Percentiles rank a stretch among this genome's conserved stretches.
Conservation (phyloP, 2,329 filamentous ascomycete species). For the Dactylonectria estremocensis region DNA sequence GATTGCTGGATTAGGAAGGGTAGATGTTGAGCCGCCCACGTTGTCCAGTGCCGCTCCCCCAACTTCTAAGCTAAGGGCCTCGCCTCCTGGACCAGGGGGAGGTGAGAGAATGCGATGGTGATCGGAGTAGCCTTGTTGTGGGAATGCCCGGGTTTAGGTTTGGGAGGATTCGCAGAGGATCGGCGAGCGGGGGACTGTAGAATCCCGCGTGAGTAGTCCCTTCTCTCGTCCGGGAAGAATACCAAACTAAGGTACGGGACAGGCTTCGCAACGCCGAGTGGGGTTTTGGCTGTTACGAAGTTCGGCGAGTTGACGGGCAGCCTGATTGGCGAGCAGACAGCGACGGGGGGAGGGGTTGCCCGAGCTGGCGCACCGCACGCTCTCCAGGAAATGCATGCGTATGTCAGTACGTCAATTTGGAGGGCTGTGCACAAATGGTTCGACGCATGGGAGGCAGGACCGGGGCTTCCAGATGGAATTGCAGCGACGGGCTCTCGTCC, state of each 20-base stretch:
- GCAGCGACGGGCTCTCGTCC: background rate
- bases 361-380: background rate
- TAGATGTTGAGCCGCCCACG: too few species aligned
- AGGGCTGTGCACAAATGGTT: constrained; percentile 4
- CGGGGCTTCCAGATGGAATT: background rate
- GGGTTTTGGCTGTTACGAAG: background rate
- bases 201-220: background rate
- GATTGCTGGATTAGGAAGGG: constrained; percentile 10
- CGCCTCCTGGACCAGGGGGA: too few species aligned
- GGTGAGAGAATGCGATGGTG: background rate
- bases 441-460: background rate
- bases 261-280: background rate
- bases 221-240: too few species aligned
- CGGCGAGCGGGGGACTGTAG: background rate
- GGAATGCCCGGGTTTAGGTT: background rate
- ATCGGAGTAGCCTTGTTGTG: background rate
- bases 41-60: background rate
- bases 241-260: background rate
- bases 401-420: background rate
- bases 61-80: background rate
- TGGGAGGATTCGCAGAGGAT: background rate
- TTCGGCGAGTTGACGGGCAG: background rate
- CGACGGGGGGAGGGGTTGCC: background rate
- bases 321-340: background rate
- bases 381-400: background rate